Evolutionary conservation across 139 green algal species (phyloP), one percentile per base, ranked within the genome.

Genomic region (Chlamydomonas incerta): DNA sequence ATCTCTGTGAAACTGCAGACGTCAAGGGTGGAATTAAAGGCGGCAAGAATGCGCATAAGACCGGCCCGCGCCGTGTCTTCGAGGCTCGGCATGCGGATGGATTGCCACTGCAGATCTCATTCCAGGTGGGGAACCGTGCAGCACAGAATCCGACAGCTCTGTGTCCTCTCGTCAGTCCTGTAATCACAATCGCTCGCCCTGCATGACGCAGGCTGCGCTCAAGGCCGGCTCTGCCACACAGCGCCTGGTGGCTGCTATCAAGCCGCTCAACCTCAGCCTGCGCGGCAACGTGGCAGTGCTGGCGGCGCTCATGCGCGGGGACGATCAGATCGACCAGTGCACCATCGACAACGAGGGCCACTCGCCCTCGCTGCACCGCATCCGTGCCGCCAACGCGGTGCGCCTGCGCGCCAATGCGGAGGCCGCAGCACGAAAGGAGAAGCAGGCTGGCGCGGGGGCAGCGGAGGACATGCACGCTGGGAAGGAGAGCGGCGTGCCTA

Each of bases 21-120:
- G 57, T 66, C 81, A 89, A 91, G 88, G 79, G 83, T 58, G 79
- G 77, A 14, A 55, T 91, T 26, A 91, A 91, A 77, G 70, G 70
- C 73, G 63, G 68, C 23, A 79, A 71, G 35, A 34, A 37, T 13
- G 69, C 68, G 3, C 79, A 80, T 69, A 87, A 85, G 72, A 89
- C 72, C 31, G 87, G 87, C 0, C 82, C 83, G 18, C 31, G 77
- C 10, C 72, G 71, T 10, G 55, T 55, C 0, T 65, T 86, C 2
- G 72, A 87, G 55, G 63, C 63, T 14, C 67, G 34, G 23, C 83
- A 91, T 33, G 63, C 77, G 72, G 87, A 91, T 33, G 87, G 70
- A 33, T 57, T 66, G 8, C 29, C 58, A 31, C 72, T 91, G n/a
- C 87, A 80, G 41, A 55, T 91, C 24, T 52, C 73, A 8, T 57